Evolutionary conservation across 352 stramenopile genomes (phyloP).

Genomic region (Globisporangium splendens): DNA sequence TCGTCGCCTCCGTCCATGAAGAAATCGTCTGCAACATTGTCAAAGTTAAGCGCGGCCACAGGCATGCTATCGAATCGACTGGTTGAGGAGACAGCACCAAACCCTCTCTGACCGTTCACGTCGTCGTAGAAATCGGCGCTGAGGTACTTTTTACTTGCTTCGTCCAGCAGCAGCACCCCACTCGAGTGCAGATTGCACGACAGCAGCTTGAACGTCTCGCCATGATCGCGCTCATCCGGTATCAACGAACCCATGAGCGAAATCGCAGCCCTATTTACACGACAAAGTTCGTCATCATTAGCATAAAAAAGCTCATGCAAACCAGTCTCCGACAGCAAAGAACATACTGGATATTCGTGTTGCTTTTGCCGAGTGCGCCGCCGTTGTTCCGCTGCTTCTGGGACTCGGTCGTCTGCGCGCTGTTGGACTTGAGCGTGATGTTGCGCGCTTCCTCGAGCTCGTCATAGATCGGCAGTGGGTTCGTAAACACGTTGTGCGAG

Average conservation of each 20-base stretch:
- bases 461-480: conserved; percentile 63
- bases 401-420: conserved; percentile 1
- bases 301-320: background rate
- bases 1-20: conserved; percentile 31
- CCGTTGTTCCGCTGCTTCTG: conserved; percentile 19
- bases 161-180: conserved; percentile 75
- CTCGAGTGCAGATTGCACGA: conserved; percentile 72
- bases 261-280: conserved; percentile 50
- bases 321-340: background rate
- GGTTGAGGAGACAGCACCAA: background rate
- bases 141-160: conserved; percentile 73
- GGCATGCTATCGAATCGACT: conserved; percentile 9
- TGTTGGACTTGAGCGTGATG: conserved; percentile 47
- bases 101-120: conserved; percentile 11
- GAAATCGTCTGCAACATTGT: conserved; percentile 24
- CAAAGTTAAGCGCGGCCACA: conserved; percentile 37
- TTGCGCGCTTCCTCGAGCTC: conserved; percentile 55
- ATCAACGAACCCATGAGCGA: conserved; percentile 79
- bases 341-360: conserved; percentile 67
- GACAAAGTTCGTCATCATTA: background rate
- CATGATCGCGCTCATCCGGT: conserved; percentile 70
- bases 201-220: conserved; percentile 82
- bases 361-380: conserved; percentile 30
- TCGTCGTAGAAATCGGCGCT: conserved; percentile 17
- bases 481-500: conserved; percentile 37